Evolutionary conservation across 345 rosid genomes (phyloP), one percentile per base, ranked within the genome.

Genomic region (Iberis pinnata): DNA sequence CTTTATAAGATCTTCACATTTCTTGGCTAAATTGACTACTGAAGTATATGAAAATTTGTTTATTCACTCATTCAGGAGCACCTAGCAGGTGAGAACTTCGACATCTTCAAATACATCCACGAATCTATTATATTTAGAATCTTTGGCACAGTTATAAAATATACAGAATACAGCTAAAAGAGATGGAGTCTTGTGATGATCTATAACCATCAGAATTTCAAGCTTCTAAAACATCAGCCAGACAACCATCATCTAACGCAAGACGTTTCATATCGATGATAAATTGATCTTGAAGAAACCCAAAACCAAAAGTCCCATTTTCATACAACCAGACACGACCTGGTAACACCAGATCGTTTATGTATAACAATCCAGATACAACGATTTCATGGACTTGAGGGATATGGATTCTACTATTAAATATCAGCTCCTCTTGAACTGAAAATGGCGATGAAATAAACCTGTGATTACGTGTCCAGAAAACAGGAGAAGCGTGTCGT

Each of bases 251-350:
- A 43, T 55, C 68, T 4, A 49, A 12, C 27, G 74, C 74, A 60
- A 90, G 73, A 42, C 63, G 84, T 61, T 76, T 82, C 65, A 87
- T 67, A 73, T 90, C 89, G 27, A 72, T 55, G 18, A 87, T 54
- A 38, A 73, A 74, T 53, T 78, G 81, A 65, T 87, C 92, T 49
- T 60, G 53, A 59, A 87, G 81, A 74, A 82, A 84, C 31, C 95
- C 98, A 29, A 80, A 90, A 12, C 95, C 84, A 18, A 90, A 87
- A 4, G 86, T 74, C 43, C 89, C 95, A 32, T 84, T 68, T 54
- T 32, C 67, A 44, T 87, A 82, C 63, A 74, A 76, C 98, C 98
- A 87, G 12, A 90, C 81, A 75, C 92, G 80, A 20, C 96, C 75
- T 22, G 77, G 84, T 41, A 52, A 33, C 58, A 72, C 65, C 24